Evolutionary conservation across 2,329 filamentous ascomycete species (phyloP), one percentile per base, ranked within the genome.

Genomic region (Colletotrichum noveboracense): DNA sequence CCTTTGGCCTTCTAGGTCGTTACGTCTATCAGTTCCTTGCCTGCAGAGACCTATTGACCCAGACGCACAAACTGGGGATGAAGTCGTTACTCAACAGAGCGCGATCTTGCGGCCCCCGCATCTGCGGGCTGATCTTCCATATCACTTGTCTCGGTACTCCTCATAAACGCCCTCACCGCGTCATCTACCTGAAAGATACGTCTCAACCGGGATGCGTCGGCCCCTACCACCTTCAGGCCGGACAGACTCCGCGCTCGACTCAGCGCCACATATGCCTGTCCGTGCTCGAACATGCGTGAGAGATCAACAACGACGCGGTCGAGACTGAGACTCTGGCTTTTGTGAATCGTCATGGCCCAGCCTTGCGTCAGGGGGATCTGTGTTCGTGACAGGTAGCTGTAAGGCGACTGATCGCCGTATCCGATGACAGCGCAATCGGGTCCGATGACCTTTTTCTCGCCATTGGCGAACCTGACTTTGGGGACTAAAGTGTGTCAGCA

Each of bases 391-490:
- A 52, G 9, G 30, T 88, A 78, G 48, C 85, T 88, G 76, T 88
- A 88, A 0, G 89, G 89, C 66, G 80, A 24, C 3, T 83, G 80
- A 55, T 87, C 82, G 3, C 89, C 89, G 1, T 90, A 76, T 68
- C 89, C 83, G 21, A 84, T 86, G 36, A 89, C 81, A 12, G 86
- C 84, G 79, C 89, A 92, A 13, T 89, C 85, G 0, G 91, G 86
- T 52, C 85, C 88, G 30, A 93, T 89, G 1, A 87, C 87, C 4
- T 83, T 81, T 3, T 77, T 79, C 0, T 62, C 7, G 2, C 87
- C 87, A 71, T 91, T 91, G 38, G 86, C 82, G 76, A 93, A 93
- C 1, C 79, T 78, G 4, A 93, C 90, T 4, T 24, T 14, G 3
- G 70, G 64, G 13, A 28, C 34, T 65, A 65, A 5, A 43, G n/a